Evolutionary conservation across 805 yeast species (phyloP), one percentile per base, ranked within the genome.

Genomic region (Teunomyces gatunensis): DNA sequence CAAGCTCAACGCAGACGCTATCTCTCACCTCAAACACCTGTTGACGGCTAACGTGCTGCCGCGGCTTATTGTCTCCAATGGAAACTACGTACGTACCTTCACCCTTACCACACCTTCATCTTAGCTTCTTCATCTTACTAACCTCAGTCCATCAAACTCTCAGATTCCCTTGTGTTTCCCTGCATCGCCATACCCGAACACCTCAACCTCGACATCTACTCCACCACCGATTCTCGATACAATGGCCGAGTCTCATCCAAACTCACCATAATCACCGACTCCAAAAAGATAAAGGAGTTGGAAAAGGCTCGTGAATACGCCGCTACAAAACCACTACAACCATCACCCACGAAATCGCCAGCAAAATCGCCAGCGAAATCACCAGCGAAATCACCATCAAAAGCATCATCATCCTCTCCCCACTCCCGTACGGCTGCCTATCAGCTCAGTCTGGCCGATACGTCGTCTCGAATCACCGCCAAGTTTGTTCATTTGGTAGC

Each of bases 401-500:
- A 33, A 18, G 33, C 40, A 7, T 33, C 45, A 18, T 25, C 40
- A 7, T 33, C 45, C 5, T 23, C 41, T 18, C 39, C 18, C 9
- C 30, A 44, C 29, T 23, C 40, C 10, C 34, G 34, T 32, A n/a
- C 34, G 21, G n/a, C 40, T 5, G 44, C 49, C 18, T 49, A 49
- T 45, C 45, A 44, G 17, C 10, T 33, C 25, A 13, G 13, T 7
- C 29, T 44, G 4, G 5, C 34, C 9, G 52, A 49, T 27, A 12
- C 45, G 11, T 29, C 45, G 9, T 33, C 49, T 15, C 34, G 27
- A 18, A 23, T 45, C 17, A 20, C 48, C 13, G 15, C 29, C 54
- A 71, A 75, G 44, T 63, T 79, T 33, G 54, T 77, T 18, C 76
- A 75, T 51, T 58, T 74, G 21, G 54, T 79, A 32, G 79, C 84